Percentiles rank a stretch among this genome's conserved stretches.
Evolutionary conservation across 768 basidiomycete species (phyloP).

Genomic region (Hypsizygus marmoreus): DNA sequence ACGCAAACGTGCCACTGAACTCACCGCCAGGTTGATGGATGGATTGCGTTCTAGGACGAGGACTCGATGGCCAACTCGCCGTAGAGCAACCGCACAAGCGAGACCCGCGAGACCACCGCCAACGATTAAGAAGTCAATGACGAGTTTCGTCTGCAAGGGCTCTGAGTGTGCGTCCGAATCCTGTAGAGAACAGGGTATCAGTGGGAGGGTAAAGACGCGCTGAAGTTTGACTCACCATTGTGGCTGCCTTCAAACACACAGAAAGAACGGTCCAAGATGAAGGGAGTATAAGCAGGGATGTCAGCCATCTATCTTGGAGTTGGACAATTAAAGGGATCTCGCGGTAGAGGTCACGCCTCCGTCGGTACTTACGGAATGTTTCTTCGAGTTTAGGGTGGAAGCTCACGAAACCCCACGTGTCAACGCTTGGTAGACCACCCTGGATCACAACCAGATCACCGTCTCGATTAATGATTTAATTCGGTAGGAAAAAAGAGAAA

Average conservation of each 20-base stretch:
- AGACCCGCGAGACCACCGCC: conserved; percentile 54
- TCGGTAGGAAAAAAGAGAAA: no score
- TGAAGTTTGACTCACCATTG: no score
- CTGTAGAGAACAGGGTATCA: no score
- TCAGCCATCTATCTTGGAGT: neutral
- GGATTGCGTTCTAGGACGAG: conserved; percentile 46
- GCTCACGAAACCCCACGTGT: conserved; percentile 6
- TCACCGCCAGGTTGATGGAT: conserved; percentile 14
- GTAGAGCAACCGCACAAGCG: conserved; percentile 53
- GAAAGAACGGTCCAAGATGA: neutral
- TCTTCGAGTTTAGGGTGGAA: conserved; percentile 6
- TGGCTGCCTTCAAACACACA: no score
- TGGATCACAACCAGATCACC: conserved; percentile 16
- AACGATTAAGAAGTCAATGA: conserved; percentile 36
- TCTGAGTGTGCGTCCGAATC: neutral
- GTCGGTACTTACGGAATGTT: neutral
- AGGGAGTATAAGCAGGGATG: neutral
- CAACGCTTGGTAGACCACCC: neutral
- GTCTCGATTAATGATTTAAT: no score
- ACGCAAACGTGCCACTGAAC: neutral
- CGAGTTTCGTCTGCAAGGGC: conserved; percentile 22
- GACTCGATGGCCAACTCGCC: conserved; percentile 56
- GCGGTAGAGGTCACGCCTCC: neutral
- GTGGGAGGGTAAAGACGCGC: no score
- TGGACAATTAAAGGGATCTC: conserved; percentile 7